Evolutionary conservation across 805 yeast species (phyloP).

Genomic region (Lipomyces japonicus): DNA sequence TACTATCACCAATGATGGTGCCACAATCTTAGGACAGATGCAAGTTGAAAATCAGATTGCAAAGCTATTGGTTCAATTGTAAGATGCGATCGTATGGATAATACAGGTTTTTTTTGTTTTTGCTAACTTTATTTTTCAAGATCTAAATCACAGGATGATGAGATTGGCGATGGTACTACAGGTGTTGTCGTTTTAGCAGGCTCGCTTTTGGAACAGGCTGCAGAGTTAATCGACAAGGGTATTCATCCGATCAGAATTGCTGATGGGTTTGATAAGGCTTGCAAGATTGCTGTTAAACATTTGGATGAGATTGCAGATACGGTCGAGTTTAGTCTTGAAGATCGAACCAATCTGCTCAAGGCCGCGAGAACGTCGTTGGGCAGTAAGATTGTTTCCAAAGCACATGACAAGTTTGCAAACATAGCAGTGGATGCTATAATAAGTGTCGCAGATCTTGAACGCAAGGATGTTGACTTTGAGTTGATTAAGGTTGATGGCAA

Average conservation of each 20-base stretch:
- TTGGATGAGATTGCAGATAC: constrained; percentile 73
- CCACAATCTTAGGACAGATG: constrained; percentile 93
- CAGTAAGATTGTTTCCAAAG: constrained; percentile 89
- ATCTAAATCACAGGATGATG: constrained; percentile 91
- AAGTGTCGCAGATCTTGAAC: constrained; percentile 83
- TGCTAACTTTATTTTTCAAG: constrained; percentile 1
- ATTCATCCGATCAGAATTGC: constrained; percentile 97
- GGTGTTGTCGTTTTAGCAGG: constrained; percentile 97
- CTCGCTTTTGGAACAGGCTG: constrained; percentile 89
- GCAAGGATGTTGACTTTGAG: constrained; percentile 96
- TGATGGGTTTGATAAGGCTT: constrained; percentile 95
- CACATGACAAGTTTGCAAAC: constrained; percentile 87
- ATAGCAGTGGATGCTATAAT: constrained; percentile 97
- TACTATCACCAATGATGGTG: constrained; percentile 97
- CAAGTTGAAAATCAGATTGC: constrained; percentile 95
- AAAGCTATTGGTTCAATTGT: constrained; percentile 85
- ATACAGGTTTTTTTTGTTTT: neutral
- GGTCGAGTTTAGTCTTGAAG: constrained; percentile 49
- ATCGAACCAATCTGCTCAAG: constrained; percentile 56
- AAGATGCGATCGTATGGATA: neutral
- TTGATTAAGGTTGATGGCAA: constrained; percentile 92
- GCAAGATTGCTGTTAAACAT: constrained; percentile 78
- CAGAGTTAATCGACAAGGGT: constrained; percentile 80
- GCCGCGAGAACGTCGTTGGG: constrained; percentile 96
- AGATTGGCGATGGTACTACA: constrained; percentile 98